These are phyloP conservation scores for Talaromyces funiculosus DNA, from an alignment of 2,329 filamentous ascomycete species.

Conservation along the genomic window DNA sequence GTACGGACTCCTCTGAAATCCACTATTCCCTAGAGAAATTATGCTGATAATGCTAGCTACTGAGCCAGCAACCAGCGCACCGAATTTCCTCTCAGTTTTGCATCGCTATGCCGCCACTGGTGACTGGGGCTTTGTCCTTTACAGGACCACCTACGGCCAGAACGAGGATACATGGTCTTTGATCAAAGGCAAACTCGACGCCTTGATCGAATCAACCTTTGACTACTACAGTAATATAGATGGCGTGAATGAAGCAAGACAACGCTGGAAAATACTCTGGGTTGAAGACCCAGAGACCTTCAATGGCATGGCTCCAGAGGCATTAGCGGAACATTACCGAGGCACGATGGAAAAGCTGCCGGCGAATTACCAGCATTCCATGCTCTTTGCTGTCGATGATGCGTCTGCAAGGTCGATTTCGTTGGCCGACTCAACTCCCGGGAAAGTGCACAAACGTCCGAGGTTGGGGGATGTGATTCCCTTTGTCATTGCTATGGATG, in stretches of 20 bases:
- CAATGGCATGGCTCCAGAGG: neutral
- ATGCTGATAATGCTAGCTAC: neutral
- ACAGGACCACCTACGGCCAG: conserved; percentile 1
- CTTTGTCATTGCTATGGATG: conserved; percentile 8
- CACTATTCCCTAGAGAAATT: neutral
- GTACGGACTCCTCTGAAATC: neutral
- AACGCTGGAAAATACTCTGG: conserved; percentile 8
- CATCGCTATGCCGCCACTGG: neutral
- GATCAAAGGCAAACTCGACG: neutral
- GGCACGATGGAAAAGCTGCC: neutral
- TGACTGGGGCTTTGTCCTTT: conserved; percentile 9
- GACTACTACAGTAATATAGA: conserved; percentile 8
- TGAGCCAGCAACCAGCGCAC: neutral
- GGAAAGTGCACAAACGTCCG: neutral
- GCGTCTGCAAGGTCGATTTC: conserved; percentile 1
- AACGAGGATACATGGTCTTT: conserved; percentile 2
- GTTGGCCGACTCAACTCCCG: neutral
- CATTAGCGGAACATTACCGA: conserved; percentile 3
- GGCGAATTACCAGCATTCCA: conserved; percentile 2
- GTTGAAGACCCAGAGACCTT: neutral
- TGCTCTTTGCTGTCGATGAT: conserved; percentile 6
- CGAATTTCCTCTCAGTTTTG: conserved; percentile 2
- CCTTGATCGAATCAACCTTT: conserved; percentile 5
- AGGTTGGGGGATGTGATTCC: conserved; percentile 5
- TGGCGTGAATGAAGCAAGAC: neutral